Evolutionary conservation across 495 filamentous ascomycete species (phyloP).

Genomic region (Talaromyces liani): DNA sequence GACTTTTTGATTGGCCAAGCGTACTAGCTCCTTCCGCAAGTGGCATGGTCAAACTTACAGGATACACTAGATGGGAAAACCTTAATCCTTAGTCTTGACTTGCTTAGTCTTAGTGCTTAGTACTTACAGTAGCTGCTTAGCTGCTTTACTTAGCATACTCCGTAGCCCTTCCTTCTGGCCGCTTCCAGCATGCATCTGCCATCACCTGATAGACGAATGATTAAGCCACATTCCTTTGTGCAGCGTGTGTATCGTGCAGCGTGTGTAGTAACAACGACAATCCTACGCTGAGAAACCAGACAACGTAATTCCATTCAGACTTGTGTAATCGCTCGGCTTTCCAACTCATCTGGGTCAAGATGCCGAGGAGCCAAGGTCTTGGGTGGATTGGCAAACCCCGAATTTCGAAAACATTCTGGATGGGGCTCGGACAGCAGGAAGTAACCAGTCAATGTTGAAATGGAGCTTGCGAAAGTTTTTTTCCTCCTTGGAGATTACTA

Average conservation of each 20-base stretch:
- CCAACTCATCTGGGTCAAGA: background rate
- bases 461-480: background rate
- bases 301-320: background rate
- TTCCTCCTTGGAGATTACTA: background rate
- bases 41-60: background rate
- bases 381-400: slow-evolving; percentile 1
- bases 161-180: background rate
- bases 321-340: background rate
- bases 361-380: slow-evolving; percentile 3
- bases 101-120: background rate
- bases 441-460: background rate
- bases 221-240: background rate
- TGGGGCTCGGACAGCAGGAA: background rate
- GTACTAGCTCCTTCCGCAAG: background rate
- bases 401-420: background rate
- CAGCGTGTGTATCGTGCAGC: background rate
- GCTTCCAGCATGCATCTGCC: background rate
- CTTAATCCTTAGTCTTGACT: background rate
- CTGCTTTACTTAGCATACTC: too few species aligned
- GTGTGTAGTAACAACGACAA: background rate
- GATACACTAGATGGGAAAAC: background rate
- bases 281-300: background rate
- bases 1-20: background rate
- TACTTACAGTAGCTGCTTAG: too few species aligned
- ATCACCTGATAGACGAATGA: background rate